phyloP scores from a whole-genome alignment of 2,329 filamentous ascomycete species.

The Penicillium frequentans region DNA sequence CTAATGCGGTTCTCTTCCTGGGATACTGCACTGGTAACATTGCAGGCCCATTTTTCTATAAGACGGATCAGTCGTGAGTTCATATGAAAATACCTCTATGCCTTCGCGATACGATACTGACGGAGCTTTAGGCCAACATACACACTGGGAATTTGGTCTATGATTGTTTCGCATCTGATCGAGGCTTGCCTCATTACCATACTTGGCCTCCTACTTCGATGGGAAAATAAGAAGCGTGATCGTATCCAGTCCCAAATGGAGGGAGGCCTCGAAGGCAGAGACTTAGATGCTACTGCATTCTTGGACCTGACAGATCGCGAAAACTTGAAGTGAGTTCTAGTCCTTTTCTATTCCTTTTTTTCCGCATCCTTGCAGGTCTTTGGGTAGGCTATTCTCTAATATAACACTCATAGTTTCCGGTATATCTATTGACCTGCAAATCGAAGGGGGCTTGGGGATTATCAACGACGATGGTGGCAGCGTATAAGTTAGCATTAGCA shows the following conservation, averaged over 20 bases:
- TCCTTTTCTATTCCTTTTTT: background rate
- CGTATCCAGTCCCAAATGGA: conserved; percentile 48
- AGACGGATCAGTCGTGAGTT: conserved; percentile 49
- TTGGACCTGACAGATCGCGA: conserved; percentile 56
- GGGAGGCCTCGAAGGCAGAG: conserved; percentile 48
- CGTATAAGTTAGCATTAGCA: too few relatives aligned
- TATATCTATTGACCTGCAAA: background rate
- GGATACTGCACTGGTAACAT: conserved; percentile 63
- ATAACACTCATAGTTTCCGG: background rate
- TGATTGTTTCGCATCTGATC: conserved; percentile 56
- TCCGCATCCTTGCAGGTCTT: background rate
- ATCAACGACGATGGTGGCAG: too few relatives aligned
- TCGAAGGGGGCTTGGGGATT: too few relatives aligned
- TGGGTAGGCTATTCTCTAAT: background rate
- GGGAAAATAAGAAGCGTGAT: conserved; percentile 54
- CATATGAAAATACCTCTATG: background rate
- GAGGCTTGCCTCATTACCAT: conserved; percentile 50
- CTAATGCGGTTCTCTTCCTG: conserved; percentile 62
- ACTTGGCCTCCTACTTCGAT: conserved; percentile 49
- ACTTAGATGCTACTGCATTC: conserved; percentile 53
- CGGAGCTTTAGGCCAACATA: conserved; percentile 44
- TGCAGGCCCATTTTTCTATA: conserved; percentile 64
- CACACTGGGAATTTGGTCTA: conserved; percentile 55
- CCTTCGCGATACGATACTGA: background rate
- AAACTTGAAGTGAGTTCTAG: conserved; percentile 46